Conservation (phyloP, 768 basidiomycete species). For the Lentinula edodes region DNA sequence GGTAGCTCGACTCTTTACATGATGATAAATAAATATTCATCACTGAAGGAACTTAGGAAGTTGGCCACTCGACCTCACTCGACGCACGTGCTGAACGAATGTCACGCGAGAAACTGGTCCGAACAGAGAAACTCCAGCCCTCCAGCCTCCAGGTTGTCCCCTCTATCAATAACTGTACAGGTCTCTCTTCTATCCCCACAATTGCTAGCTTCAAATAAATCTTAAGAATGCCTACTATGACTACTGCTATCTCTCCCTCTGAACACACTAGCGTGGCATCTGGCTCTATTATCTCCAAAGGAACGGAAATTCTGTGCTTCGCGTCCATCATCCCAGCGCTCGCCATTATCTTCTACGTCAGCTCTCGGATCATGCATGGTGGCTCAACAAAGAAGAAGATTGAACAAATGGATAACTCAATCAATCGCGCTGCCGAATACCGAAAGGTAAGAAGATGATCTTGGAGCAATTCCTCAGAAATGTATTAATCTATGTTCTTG, state of each 20-base stretch:
- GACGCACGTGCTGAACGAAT: too few species aligned
- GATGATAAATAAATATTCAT: too few species aligned
- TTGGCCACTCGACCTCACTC: too few species aligned
- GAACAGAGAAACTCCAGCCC: too few species aligned
- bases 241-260: background rate
- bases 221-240: background rate
- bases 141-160: too few species aligned
- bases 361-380: background rate
- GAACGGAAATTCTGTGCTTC: conserved; percentile 1
- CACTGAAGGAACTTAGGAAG: too few species aligned
- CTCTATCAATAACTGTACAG: background rate
- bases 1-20: too few species aligned
- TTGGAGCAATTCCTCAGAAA: background rate
- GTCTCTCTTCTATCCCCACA: background rate
- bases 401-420: background rate
- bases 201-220: background rate
- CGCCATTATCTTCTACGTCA: background rate
- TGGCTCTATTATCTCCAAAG: background rate
- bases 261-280: background rate
- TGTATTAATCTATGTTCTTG: background rate
- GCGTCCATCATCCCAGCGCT: conserved; percentile 1
- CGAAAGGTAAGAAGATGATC: background rate
- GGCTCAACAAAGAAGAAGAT: background rate
- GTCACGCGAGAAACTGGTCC: too few species aligned
- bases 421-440: background rate